Percentiles rank a stretch among this genome's conserved stretches.
Conservation (phyloP, 768 basidiomycete genomes). For the Mrakia blollopis region DNA sequence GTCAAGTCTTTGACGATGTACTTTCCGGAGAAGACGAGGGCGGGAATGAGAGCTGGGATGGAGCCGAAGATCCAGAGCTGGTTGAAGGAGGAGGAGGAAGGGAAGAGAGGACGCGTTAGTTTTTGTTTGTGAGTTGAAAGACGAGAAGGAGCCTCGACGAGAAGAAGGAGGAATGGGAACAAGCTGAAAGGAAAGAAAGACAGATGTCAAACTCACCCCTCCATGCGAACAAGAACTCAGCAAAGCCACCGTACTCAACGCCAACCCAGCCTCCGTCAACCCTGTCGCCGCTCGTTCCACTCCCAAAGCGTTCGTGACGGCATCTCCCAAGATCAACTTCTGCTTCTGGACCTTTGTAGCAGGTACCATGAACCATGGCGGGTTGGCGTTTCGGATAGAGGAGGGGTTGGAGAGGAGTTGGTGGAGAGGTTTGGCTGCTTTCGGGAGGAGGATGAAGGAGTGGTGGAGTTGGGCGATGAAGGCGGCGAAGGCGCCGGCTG, state of each 20-base stretch:
- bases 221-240: background rate
- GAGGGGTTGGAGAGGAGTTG: background rate
- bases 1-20: background rate
- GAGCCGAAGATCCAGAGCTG: background rate
- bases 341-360: background rate
- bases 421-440: background rate
- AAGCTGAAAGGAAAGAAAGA: background rate
- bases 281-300: background rate
- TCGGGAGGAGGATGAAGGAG: slow-evolving; percentile 6
- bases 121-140: background rate
- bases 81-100: background rate
- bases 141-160: no score
- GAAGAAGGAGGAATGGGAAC: background rate
- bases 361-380: background rate
- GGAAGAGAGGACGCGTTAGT: background rate
- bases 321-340: background rate
- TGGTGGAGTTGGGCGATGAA: background rate
- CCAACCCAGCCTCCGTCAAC: background rate
- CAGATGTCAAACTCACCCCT: background rate
- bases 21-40: background rate
- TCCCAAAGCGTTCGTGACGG: background rate
- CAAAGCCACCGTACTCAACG: slow-evolving; percentile 1
- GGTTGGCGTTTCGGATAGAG: background rate
- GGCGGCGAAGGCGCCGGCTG: slow-evolving; percentile 4
- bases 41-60: background rate